Base-by-base conservation (phyloP, 164 flowering plant genomes). In the Amborella trichopoda region DNA sequence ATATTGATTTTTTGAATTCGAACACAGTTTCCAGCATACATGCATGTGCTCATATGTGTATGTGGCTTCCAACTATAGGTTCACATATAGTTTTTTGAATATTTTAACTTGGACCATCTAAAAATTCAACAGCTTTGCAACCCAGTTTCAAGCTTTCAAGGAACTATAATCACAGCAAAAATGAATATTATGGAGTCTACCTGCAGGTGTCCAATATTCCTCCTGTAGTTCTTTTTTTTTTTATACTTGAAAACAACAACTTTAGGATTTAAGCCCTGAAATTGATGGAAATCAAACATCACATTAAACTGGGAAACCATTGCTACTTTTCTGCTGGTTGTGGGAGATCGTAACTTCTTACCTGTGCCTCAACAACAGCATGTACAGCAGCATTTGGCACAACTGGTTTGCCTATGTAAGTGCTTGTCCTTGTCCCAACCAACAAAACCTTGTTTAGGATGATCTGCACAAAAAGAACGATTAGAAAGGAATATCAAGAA, bases 301-400 rank as follows among this genome's bases (percentile, higher is more conserved):
- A 38, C 3, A 38, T 16, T 2, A 38, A 38, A 9, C 20, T 16
- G 41, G n/a, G n/a, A n/a, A n/a, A n/a, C n/a, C n/a, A n/a, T n/a
- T n/a, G n/a, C n/a, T n/a, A n/a, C n/a, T n/a, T n/a, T n/a, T n/a
- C n/a, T n/a, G n/a, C n/a, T n/a, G n/a, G n/a, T n/a, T n/a, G n/a
- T n/a, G n/a, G n/a, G n/a, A n/a, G n/a, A n/a, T n/a, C n/a, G n/a
- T n/a, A n/a, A n/a, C n/a, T 2, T 13, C 42, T 24, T 55, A 87
- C 96, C 72, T 82, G 85, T 55, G 87, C 96, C 61, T 91, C 99
- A 20, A 91, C 90, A 18, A 87, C 80, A 5, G 99, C 99, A 75
- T 91, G 93, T 12, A 91, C 99, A 24, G 66, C 80, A 48, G 99
- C 95, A 68, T 87, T 80, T 9, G 76, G 54, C 52, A 91, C 99